Evolutionary conservation across 441 rosid genomes (phyloP).

Genomic region (Gossypium lobatum): DNA sequence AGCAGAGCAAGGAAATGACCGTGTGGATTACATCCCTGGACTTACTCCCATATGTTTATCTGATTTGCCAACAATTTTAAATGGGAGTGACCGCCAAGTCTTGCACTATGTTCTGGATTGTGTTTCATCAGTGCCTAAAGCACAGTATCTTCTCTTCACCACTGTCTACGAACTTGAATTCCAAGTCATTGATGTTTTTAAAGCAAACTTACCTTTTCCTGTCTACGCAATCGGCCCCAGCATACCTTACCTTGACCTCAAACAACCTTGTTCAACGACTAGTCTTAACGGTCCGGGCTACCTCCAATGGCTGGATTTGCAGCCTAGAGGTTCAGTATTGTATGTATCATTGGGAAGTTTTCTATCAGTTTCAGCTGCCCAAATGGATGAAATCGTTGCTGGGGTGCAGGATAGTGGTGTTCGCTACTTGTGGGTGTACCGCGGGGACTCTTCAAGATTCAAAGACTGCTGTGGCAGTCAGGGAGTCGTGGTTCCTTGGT

Average conservation of each 20-base stretch:
- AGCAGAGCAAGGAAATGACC: conserved; percentile 29
- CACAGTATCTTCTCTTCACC: conserved; percentile 39
- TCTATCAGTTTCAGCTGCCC: conserved; percentile 20
- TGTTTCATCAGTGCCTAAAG: conserved; percentile 23
- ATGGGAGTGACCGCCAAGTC: neutral
- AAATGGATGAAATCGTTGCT: conserved; percentile 22
- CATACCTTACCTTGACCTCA: conserved; percentile 34
- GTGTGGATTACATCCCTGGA: conserved; percentile 39
- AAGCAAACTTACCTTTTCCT: conserved; percentile 16
- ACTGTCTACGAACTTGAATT: conserved; percentile 39
- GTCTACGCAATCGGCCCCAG: conserved; percentile 37
- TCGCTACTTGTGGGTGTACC: conserved; percentile 30
- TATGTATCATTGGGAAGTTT: conserved; percentile 33
- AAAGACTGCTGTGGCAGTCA: conserved; percentile 4
- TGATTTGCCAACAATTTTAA: conserved; percentile 27
- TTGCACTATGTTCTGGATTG: conserved; percentile 12
- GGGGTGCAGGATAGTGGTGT: conserved; percentile 24
- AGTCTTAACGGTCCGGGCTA: neutral
- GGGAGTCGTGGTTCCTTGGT: conserved; percentile 27
- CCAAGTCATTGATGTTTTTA: conserved; percentile 27
- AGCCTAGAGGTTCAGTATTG: conserved; percentile 26
- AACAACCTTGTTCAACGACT: neutral
- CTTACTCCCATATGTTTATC: conserved; percentile 20
- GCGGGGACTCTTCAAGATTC: conserved; percentile 2
- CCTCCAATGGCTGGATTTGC: conserved; percentile 25